phyloP scores from a whole-genome alignment of 2,329 filamentous ascomycete species.

The Colletotrichum falcatum region DNA sequence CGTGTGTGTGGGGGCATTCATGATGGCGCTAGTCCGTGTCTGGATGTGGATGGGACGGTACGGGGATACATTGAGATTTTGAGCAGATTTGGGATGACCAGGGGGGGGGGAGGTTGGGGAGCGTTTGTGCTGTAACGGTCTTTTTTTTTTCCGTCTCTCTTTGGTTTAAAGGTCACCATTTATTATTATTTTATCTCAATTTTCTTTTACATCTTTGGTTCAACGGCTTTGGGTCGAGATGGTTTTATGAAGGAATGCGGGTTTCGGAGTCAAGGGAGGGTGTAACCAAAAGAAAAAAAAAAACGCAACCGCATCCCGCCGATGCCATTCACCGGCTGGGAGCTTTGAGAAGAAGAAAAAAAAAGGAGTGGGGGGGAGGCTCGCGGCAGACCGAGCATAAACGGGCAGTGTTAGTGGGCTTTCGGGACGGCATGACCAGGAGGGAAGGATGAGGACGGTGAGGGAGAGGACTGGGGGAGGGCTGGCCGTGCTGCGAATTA shows the following conservation, averaged over 20 bases:
- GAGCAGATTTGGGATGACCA: background rate
- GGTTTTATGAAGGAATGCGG: background rate
- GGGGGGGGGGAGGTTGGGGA: background rate
- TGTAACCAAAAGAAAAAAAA: too few relatives aligned
- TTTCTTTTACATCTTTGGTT: background rate
- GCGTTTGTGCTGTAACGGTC: background rate
- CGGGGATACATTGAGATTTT: conserved; percentile 9
- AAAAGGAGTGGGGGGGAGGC: background rate
- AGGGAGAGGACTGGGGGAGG: too few relatives aligned
- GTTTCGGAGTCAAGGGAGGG: background rate
- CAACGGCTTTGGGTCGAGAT: background rate
- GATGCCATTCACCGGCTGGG: background rate
- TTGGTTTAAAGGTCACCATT: too few relatives aligned
- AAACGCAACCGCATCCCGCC: background rate
- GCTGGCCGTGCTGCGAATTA: background rate
- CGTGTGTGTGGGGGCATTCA: background rate
- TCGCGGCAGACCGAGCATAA: too few relatives aligned
- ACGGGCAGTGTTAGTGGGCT: too few relatives aligned
- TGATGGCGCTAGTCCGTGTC: background rate
- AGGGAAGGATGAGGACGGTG: too few relatives aligned
- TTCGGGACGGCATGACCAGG: too few relatives aligned
- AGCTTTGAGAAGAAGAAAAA: background rate
- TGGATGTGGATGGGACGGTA: background rate
- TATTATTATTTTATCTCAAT: too few relatives aligned
- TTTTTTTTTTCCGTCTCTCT: background rate